Conservation (phyloP, 805 yeast species). For the Schwanniomyces vanrijiae region DNA sequence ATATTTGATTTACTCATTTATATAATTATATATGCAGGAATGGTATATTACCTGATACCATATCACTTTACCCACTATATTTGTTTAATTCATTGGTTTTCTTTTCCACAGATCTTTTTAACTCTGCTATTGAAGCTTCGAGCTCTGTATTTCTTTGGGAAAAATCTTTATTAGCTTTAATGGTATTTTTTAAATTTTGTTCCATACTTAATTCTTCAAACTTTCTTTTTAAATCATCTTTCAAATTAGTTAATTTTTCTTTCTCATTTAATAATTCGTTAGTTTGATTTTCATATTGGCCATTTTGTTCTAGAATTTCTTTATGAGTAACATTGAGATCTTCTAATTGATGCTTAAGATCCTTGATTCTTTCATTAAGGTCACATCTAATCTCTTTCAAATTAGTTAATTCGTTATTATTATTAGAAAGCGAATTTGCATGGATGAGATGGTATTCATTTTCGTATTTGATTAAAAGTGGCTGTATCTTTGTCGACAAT, state of each 20-base stretch:
- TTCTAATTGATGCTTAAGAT: slow-evolving; percentile 26
- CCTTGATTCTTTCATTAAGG: slow-evolving; percentile 24
- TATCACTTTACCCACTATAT: not conserved
- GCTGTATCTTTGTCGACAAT: slow-evolving; percentile 16
- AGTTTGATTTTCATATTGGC: slow-evolving; percentile 7
- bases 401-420: slow-evolving; percentile 37
- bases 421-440: slow-evolving; percentile 37
- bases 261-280: slow-evolving; percentile 11
- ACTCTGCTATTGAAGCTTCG: slow-evolving; percentile 29
- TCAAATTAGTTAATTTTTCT: slow-evolving; percentile 12
- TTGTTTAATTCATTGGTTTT: slow-evolving; percentile 26
- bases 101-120: slow-evolving; percentile 23
- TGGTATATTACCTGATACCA: not conserved
- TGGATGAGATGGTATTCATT: slow-evolving; percentile 38
- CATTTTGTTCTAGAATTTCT: slow-evolving; percentile 36
- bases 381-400: slow-evolving; percentile 38
- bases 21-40: slow-evolving; percentile 4
- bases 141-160: slow-evolving; percentile 30
- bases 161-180: slow-evolving; percentile 42
- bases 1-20: not conserved
- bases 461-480: slow-evolving; percentile 32
- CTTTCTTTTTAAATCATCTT: slow-evolving; percentile 17
- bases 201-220: slow-evolving; percentile 37
- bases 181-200: slow-evolving; percentile 36
- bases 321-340: slow-evolving; percentile 32